Conservation (phyloP, 2,329 filamentous ascomycete species). For the Gyromitra esculenta region DNA sequence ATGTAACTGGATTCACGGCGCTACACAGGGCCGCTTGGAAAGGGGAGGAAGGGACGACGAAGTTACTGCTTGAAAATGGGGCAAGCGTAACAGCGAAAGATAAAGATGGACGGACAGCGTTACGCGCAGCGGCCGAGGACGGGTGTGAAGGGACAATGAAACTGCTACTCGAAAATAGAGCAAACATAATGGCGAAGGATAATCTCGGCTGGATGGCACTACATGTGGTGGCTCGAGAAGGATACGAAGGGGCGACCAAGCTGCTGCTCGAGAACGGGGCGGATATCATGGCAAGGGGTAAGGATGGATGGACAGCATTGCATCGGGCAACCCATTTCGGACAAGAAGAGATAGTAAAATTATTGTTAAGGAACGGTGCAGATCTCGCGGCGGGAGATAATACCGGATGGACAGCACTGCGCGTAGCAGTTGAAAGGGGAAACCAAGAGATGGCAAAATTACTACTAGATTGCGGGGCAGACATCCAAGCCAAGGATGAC, state of each 20-base stretch:
- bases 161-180: slow-evolving; percentile 56
- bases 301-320: slow-evolving; percentile 1
- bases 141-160: slow-evolving; percentile 57
- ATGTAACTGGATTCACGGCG: slow-evolving; percentile 55
- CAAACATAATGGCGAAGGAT: slow-evolving; percentile 55
- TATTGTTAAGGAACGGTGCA: background rate
- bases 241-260: slow-evolving; percentile 51
- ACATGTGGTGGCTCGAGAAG: slow-evolving; percentile 51
- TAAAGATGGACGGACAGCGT: slow-evolving; percentile 57
- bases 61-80: slow-evolving; percentile 58
- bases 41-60: slow-evolving; percentile 57
- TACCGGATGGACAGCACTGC: background rate
- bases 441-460: slow-evolving; percentile 58
- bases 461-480: slow-evolving; percentile 57
- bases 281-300: background rate
- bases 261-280: background rate
- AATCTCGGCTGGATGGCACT: slow-evolving; percentile 58
- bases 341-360: slow-evolving; percentile 2
- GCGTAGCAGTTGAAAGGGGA: slow-evolving; percentile 39
- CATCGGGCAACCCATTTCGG: background rate
- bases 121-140: slow-evolving; percentile 58
- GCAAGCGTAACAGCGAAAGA: slow-evolving; percentile 58
- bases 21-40: slow-evolving; percentile 59
- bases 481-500: background rate
- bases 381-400: background rate